phyloP scores from a whole-genome alignment of 495 filamentous ascomycete genomes.

The Aspergillus olivimuriae region DNA sequence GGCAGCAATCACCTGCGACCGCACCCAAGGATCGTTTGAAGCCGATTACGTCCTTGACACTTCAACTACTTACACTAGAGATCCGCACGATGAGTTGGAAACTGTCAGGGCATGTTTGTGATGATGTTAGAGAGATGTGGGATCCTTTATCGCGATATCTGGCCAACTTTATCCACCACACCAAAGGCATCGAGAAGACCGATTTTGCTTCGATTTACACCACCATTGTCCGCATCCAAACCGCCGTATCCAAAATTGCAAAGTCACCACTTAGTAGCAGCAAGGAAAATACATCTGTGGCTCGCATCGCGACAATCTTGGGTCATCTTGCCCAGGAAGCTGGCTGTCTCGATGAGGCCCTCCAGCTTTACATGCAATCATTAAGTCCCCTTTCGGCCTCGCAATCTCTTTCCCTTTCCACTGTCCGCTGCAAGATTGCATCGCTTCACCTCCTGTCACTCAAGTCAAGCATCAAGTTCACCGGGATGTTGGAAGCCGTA shows the following conservation, averaged over 20 bases:
- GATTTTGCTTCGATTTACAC: conserved; percentile 36
- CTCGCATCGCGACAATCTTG: conserved; percentile 29
- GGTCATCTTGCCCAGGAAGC: conserved; percentile 43
- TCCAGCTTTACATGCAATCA: conserved; percentile 34
- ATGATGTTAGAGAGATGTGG: conserved; percentile 62
- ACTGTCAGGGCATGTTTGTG: conserved; percentile 59
- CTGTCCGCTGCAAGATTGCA: conserved; percentile 39
- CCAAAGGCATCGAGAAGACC: conserved; percentile 29
- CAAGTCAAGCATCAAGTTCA: conserved; percentile 21
- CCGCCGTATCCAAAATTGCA: conserved; percentile 21
- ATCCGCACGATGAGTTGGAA: conserved; percentile 65
- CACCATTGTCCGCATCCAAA: conserved; percentile 35
- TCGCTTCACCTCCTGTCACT: conserved; percentile 33
- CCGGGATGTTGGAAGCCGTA: conserved; percentile 19
- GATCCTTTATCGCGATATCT: conserved; percentile 64
- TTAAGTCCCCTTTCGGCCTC: conserved; percentile 23
- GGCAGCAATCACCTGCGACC: conserved; percentile 23
- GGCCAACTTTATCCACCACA: conserved; percentile 52
- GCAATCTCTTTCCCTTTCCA: conserved; percentile 30
- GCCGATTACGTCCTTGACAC: conserved; percentile 51
- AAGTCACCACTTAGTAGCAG: conserved; percentile 16
- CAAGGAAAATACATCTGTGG: conserved; percentile 22
- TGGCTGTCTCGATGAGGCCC: conserved; percentile 37
- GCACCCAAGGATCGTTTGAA: conserved; percentile 48
- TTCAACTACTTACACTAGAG: conserved; percentile 64